Base-by-base conservation (phyloP, 768 basidiomycete genomes). In the Xerocomus spinulosus region DNA sequence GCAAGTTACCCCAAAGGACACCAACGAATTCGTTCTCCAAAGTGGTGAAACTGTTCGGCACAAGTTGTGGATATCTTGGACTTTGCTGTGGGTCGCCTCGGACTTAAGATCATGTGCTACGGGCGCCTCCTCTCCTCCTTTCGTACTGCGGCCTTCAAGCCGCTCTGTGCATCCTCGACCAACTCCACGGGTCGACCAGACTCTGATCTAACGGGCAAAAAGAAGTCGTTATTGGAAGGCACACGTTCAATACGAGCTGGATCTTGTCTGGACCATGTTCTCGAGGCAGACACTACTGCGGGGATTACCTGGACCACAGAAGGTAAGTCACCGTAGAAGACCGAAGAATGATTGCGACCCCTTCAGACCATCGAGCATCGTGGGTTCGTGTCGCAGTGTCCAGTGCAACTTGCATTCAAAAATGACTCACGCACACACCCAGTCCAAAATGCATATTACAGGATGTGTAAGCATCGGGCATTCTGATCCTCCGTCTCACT, bases 301-400 rank as follows among this genome's bases (percentile, higher is more conserved):
- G 58, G 41, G 44, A 52, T 63, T 52, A 52, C 48, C 32, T 42
- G 21, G 34, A 15, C 33, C 14, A 37, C 37, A 37, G 51, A 60
- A 60, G 50, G 21, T 24, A 37, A 35, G 21, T 28, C 28, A 63
- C 34, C 24, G 49, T 17, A 42, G 58, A 63, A 63, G 47, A 7
- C 20, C 21, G 34, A 46, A 33, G 43, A 36, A 14, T 35, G 48
- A 58, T 61, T 42, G 55, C 58, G 55, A 55, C 33, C 23, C 47
- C 47, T 51, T 50, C 55, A 61, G 61, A 29, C 49, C 33, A 42
- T 29, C 33, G 28, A 33, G 39, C 33, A 37, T 28, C 48, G 14
- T 18, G 20, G n/a, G n/a, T n/a, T n/a, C n/a, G n/a, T n/a, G n/a
- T n/a, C n/a, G n/a, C n/a, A n/a, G n/a, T n/a, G n/a, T n/a, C n/a